phyloP scores from a whole-genome alignment of 345 rosid species.

The Bruguiera gymnorhiza region DNA sequence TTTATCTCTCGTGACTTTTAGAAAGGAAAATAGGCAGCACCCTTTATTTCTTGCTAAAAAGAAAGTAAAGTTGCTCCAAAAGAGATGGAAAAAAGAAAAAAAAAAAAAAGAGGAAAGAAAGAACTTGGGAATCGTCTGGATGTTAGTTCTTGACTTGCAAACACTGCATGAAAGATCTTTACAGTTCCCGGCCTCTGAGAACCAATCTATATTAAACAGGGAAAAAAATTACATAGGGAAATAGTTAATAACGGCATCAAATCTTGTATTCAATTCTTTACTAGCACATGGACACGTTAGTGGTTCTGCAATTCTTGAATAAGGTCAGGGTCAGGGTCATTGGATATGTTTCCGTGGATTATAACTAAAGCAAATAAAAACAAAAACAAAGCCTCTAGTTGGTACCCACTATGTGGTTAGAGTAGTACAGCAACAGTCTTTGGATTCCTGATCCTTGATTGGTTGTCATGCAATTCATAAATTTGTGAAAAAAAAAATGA shows the following conservation, averaged over 20 bases:
- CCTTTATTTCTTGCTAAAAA: too few relatives aligned
- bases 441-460: background rate
- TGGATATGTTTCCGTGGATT: background rate
- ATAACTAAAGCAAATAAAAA: background rate
- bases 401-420: background rate
- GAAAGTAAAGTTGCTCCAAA: too few relatives aligned
- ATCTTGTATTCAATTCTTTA: conserved; percentile 17
- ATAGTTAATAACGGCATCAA: conserved; percentile 17
- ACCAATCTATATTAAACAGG: conserved; percentile 20
- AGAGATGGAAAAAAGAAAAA: too few relatives aligned
- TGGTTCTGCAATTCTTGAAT: conserved; percentile 5
- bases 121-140: background rate
- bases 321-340: background rate
- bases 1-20: background rate
- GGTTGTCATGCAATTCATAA: background rate
- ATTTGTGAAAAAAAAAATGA: background rate
- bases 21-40: background rate
- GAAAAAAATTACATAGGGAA: background rate
- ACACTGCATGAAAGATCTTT: conserved; percentile 12
- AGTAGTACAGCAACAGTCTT: background rate
- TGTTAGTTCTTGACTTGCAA: conserved; percentile 18
- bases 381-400: background rate
- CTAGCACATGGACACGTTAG: background rate
- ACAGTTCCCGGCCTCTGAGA: conserved; percentile 26
- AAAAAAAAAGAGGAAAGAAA: too few relatives aligned